Conservation (phyloP, 805 yeast genomes). For the Suhomyces pyralidae region DNA sequence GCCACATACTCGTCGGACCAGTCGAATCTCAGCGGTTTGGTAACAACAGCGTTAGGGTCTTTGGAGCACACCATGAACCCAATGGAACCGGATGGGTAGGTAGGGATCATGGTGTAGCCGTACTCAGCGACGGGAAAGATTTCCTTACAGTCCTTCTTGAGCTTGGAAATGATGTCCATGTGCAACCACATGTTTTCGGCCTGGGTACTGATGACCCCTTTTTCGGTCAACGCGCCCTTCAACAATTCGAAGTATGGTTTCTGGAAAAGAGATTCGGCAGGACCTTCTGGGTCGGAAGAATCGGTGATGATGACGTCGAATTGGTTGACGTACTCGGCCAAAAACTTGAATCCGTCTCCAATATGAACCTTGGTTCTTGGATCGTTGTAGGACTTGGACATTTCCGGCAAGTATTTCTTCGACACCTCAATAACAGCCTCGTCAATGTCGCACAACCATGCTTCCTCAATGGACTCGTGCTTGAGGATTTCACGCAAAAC, state of each 20-base stretch:
- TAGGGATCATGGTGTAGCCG: constrained; percentile 90
- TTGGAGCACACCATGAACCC: constrained; percentile 97
- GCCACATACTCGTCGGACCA: constrained; percentile 60
- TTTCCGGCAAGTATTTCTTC: constrained; percentile 81
- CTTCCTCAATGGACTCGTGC: constrained; percentile 82
- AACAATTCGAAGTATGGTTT: constrained; percentile 85
- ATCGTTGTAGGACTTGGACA: constrained; percentile 80
- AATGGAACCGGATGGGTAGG: constrained; percentile 95
- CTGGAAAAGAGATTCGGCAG: constrained; percentile 92
- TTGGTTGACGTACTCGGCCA: constrained; percentile 75
- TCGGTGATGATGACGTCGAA: constrained; percentile 96
- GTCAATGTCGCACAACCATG: constrained; percentile 91
- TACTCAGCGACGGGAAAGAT: constrained; percentile 92
- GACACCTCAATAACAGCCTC: constrained; percentile 87
- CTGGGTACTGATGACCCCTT: constrained; percentile 91
- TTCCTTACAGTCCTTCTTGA: constrained; percentile 75
- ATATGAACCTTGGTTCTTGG: constrained; percentile 89
- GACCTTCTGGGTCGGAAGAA: constrained; percentile 98
- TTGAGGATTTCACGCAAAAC: constrained; percentile 92
- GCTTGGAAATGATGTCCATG: constrained; percentile 74
- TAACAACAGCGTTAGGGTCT: constrained; percentile 61
- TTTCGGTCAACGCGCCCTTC: constrained; percentile 81
- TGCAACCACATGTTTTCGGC: constrained; percentile 96
- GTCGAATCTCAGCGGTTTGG: constrained; percentile 61
- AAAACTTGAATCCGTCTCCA: constrained; percentile 97